Evolutionary conservation across 306 rosid species (phyloP), one percentile per base, ranked within the genome.

Genomic region (Pyrus communis): DNA sequence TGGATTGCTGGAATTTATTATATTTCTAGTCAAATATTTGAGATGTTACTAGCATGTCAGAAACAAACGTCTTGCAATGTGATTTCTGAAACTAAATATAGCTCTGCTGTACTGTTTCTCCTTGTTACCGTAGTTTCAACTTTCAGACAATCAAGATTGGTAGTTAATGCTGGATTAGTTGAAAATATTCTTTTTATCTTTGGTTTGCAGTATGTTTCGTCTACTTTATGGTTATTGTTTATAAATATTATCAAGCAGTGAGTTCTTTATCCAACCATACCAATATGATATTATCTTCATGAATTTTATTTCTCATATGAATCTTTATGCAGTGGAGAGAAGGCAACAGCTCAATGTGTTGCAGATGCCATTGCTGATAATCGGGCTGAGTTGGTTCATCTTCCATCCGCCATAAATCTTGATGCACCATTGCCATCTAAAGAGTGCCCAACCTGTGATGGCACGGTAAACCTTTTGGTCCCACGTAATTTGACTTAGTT

Each of bases 401-500:
- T 95, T 79, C 97, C 98, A 66, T 87, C 96, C 38, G 64, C 92
- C 67, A 70, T 95, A 81, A 88, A 87, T 82, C 83, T 90, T 80
- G 84, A 87, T 40, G 66, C 74, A 6, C 88, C 95, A 68, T 84
- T 95, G 83, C 98, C 98, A 68, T 84, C 96, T 70, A 95, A 90
- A 84, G 97, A 95, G 45, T 95, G 98, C 82, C 93, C 93, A 71
- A 89, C 86, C 64, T 95, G 98, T 67, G 98, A 95, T 85, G 98
- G 97, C 80, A 90, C 96, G 77, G 98, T 95, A 88, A 76, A 83
- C 76, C 15, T n/a, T 61, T 45, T 74, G 30, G 13, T 45, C 30
- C 8, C 42, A 28, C 28, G 3, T 51, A 46, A 73, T 28, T 21
- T 75, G 70, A 46, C 38, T 23, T 68, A 23, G 27, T 68, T 75